Evolutionary conservation across 805 yeast species (phyloP), one percentile per base, ranked within the genome.

Genomic region (Saturnispora gosingensis): DNA sequence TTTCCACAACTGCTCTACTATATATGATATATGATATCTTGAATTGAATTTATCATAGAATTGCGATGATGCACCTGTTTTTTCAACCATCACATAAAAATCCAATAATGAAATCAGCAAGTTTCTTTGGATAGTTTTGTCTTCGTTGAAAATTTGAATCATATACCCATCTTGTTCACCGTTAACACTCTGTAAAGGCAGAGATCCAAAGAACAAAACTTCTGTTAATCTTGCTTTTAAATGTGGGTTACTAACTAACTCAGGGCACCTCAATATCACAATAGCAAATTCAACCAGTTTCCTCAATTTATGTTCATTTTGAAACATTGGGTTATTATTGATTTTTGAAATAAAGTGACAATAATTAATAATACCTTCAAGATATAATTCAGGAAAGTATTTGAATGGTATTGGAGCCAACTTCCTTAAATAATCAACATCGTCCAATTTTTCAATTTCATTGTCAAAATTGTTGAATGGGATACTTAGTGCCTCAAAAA

Each of bases 1-100:
- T 53, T 81, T 77, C 95, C 97, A 93, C 50, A 93, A 71, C 58
- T 82, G 82, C 64, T 88, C 91, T 60, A 93, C 70, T 34, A 93
- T 84, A 45, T 78, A 78, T 0, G 97, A 85, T 28, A 93, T 87
- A 63, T 88, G 84, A 67, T 82, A 91, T 65, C 99, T 78, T 43
- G 88, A 80, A 66, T 88, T 90, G 71, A 93, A 93, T 68, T 93
- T 93, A 67, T 93, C 99, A 66, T 91, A 91, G 64, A 91, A 93
- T 67, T 93, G 98, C 0, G 95, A 82, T 7, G 91, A 83, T 2
- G 97, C 85, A 9, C 99, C 99, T 0, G 99, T 93, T 61, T 87
- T 89, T 66, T 93, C 99, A 48, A 91, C 90, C 75, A 87, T 88
- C 35, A 93, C 96, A 66, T 91, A 93, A 55, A 89, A 85, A 60